A percentile compares a stretch with the other conserved stretches of the same genome.
These are phyloP conservation scores for Phascolomyces articulosus DNA, from an alignment of 371 early-diverging fungal species.

Conservation along the genomic window DNA sequence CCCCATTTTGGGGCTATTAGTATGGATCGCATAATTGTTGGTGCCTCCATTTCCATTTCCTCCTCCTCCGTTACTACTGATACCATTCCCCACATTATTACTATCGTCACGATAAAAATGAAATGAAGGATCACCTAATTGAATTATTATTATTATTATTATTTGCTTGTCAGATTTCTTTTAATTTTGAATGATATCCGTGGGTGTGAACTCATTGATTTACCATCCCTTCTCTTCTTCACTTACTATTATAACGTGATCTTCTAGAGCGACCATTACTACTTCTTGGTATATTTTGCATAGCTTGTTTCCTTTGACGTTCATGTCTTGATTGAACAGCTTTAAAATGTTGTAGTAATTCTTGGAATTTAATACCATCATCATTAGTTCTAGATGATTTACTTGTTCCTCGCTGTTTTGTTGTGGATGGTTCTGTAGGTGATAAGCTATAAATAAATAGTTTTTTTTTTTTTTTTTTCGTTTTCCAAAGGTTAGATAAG, in stretches of 20 bases:
- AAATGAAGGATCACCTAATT: conserved; percentile 13
- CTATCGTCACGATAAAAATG: conserved; percentile 8
- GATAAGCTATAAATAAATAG: not conserved
- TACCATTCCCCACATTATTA: not conserved
- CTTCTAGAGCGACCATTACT: conserved; percentile 9
- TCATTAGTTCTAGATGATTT: conserved; percentile 13
- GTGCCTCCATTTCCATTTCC: not conserved
- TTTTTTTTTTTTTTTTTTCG: too few relatives aligned
- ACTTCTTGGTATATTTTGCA: conserved; percentile 16
- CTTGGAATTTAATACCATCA: conserved; percentile 44
- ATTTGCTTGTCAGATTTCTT: not conserved
- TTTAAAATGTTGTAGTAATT: conserved; percentile 60
- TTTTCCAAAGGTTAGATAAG: too few relatives aligned
- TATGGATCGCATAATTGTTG: not conserved
- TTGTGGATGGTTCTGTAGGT: conserved; percentile 8
- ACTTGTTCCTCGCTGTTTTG: conserved; percentile 6
- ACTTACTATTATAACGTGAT: conserved; percentile 17
- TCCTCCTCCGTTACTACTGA: not conserved
- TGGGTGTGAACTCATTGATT: too few relatives aligned
- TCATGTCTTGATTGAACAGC: conserved; percentile 61
- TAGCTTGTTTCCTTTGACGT: conserved; percentile 41
- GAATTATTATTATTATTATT: not conserved
- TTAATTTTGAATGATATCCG: not conserved
- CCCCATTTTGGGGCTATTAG: not conserved
- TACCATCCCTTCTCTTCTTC: too few relatives aligned